Percentiles rank a stretch among this genome's conserved stretches.
These are phyloP conservation scores for Fonsecaea monophora DNA, from an alignment of 2,329 filamentous ascomycete species.

Conservation along the genomic window DNA sequence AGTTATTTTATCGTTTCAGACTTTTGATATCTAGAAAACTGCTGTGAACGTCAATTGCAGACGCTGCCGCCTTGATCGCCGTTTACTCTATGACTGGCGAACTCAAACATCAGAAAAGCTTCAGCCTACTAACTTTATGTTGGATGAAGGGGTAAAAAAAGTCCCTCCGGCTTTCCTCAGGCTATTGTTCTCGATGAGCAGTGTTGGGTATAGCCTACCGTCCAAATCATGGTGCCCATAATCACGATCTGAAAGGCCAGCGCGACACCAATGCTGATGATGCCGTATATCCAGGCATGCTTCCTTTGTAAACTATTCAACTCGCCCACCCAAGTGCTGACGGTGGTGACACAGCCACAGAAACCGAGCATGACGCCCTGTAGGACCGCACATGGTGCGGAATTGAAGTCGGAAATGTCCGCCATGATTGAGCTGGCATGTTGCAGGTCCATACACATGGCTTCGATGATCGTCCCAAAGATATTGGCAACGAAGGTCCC, in stretches of 20 bases:
- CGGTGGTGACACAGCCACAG: conserved; percentile 68
- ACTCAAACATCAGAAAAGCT: no score
- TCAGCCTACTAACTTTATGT: no score
- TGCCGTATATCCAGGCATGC: conserved; percentile 72
- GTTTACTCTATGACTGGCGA: no score
- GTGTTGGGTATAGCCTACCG: no score
- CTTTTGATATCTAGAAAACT: no score
- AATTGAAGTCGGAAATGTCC: neutral
- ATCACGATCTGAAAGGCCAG: conserved; percentile 69
- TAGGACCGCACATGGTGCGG: conserved; percentile 65
- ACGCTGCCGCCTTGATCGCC: no score
- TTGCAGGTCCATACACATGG: conserved; percentile 75
- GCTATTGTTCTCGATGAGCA: no score
- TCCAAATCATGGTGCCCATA: conserved; percentile 79
- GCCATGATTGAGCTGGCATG: conserved; percentile 50
- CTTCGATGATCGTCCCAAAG: conserved; percentile 72
- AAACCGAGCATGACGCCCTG: conserved; percentile 68
- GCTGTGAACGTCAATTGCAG: no score
- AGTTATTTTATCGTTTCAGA: no score
- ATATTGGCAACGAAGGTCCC: conserved; percentile 83
- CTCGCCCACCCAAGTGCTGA: conserved; percentile 69
- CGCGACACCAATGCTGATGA: conserved; percentile 64
- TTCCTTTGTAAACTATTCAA: conserved; percentile 57
- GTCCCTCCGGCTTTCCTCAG: no score
- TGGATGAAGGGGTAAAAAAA: no score